These are phyloP conservation scores for Pterula multifida DNA, from an alignment of 1,284 basidiomycete species.

Conservation along the genomic window DNA sequence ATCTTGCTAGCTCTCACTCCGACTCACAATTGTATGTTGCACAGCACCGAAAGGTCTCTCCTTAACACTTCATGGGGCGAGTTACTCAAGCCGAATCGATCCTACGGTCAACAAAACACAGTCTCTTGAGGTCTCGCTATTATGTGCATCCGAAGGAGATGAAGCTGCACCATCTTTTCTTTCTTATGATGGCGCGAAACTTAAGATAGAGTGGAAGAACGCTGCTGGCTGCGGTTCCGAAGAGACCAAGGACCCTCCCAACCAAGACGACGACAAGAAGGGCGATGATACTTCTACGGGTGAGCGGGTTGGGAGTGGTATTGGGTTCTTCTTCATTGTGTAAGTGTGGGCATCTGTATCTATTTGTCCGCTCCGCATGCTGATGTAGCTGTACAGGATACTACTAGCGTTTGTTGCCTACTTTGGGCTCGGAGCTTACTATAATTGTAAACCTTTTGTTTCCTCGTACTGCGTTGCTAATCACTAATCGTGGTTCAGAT, in stretches of 20 bases:
- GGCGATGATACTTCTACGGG: constrained; percentile 18
- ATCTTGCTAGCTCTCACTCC: constrained; percentile 2
- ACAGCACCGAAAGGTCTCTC: constrained; percentile 41
- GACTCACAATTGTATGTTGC: constrained; percentile 10
- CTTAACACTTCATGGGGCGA: constrained; percentile 45
- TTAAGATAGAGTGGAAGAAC: constrained; percentile 47
- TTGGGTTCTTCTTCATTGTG: constrained; percentile 79
- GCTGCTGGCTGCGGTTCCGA: constrained; percentile 37
- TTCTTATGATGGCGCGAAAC: constrained; percentile 45
- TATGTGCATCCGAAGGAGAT: constrained; percentile 32
- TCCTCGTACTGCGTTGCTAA: not conserved
- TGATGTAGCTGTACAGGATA: constrained; percentile 29
- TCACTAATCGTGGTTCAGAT: constrained; percentile 16
- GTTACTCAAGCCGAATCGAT: constrained; percentile 41
- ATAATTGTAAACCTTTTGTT: not conserved
- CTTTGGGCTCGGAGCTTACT: constrained; percentile 42
- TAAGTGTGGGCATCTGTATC: constrained; percentile 24
- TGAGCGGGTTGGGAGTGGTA: constrained; percentile 51
- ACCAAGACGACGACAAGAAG: constrained; percentile 22
- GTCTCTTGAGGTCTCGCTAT: constrained; percentile 44
- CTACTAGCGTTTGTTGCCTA: constrained; percentile 56
- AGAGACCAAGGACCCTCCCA: constrained; percentile 18
- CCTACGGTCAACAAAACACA: constrained; percentile 32
- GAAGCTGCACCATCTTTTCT: constrained; percentile 36
- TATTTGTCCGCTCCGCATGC: not conserved